A percentile compares a stretch with the other conserved stretches of the same genome.
phyloP scores from a whole-genome alignment of 306 rosid genomes.

The Lotus japonicus region DNA sequence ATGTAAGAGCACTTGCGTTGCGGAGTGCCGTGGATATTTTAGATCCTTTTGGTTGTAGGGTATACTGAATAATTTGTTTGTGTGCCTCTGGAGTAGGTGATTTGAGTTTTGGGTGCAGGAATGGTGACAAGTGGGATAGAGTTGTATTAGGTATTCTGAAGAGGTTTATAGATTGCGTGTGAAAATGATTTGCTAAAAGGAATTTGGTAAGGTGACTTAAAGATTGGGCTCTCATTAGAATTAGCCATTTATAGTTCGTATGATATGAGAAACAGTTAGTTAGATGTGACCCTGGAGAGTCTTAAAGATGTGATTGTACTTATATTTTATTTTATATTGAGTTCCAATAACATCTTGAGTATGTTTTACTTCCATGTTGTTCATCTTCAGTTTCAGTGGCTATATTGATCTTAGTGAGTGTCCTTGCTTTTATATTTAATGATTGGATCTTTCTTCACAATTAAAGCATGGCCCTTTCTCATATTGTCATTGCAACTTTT shows the following conservation, averaged over 20 bases:
- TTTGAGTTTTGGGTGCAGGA: neutral
- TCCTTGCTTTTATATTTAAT: neutral
- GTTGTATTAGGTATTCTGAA: neutral
- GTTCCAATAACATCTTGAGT: slow-evolving; percentile 1
- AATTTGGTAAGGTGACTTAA: neutral
- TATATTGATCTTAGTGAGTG: neutral
- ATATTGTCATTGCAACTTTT: neutral
- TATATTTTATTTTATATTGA: slow-evolving; percentile 4
- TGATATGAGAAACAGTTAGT: neutral
- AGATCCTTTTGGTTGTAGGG: slow-evolving; percentile 1
- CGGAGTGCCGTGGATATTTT: neutral
- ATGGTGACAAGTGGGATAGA: neutral
- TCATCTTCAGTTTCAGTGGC: neutral
- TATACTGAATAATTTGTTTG: neutral
- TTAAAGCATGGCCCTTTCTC: neutral
- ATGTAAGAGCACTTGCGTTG: neutral
- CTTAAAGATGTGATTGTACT: neutral
- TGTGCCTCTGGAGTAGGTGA: neutral
- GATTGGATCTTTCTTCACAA: neutral
- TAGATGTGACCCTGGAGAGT: neutral
- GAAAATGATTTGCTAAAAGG: neutral
- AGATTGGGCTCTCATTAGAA: neutral
- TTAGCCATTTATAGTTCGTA: neutral
- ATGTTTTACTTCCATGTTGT: neutral
- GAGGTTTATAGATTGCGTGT: neutral